Percentiles rank a stretch among this genome's conserved stretches.
Evolutionary conservation across 2,329 filamentous ascomycete species (phyloP).

Genomic region (Stagonosporopsis cucurbitacearum): DNA sequence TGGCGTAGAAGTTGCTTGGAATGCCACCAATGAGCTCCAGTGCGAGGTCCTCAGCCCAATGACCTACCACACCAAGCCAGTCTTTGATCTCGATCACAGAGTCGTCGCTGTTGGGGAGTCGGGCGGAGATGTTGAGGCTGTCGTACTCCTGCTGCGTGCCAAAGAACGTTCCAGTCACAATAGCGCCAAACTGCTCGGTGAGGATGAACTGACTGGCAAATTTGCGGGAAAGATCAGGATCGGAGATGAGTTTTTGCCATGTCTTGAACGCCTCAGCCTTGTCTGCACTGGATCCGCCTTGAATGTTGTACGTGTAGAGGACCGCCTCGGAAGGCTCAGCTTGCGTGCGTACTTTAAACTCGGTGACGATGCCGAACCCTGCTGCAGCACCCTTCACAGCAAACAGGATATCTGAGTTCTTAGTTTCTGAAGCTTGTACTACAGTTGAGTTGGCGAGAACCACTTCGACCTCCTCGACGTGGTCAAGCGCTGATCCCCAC

Average conservation of each 20-base stretch:
- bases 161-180: constrained; percentile 46
- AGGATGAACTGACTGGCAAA: constrained; percentile 45
- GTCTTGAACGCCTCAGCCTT: constrained; percentile 44
- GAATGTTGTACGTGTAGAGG: constrained; percentile 44
- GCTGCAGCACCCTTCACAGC: constrained; percentile 52
- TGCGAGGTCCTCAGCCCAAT: constrained; percentile 43
- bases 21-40: constrained; percentile 40
- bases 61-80: constrained; percentile 43
- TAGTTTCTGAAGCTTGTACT: constrained; percentile 44
- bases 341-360: constrained; percentile 49
- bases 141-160: constrained; percentile 43
- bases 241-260: constrained; percentile 45
- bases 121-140: constrained; percentile 39
- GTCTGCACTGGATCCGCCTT: constrained; percentile 27
- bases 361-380: constrained; percentile 52
- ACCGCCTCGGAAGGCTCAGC: constrained; percentile 42
- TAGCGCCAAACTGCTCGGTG: constrained; percentile 36
- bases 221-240: constrained; percentile 42
- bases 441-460: constrained; percentile 51
- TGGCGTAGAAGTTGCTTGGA: constrained; percentile 45
- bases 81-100: constrained; percentile 38
- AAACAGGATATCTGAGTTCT: constrained; percentile 52
- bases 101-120: constrained; percentile 32
- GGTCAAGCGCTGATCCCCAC: constrained; percentile 45
- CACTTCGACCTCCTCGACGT: constrained; percentile 45